phyloP scores from a whole-genome alignment of 2,329 filamentous ascomycete species.

The Beauveria pseudobassiana region DNA sequence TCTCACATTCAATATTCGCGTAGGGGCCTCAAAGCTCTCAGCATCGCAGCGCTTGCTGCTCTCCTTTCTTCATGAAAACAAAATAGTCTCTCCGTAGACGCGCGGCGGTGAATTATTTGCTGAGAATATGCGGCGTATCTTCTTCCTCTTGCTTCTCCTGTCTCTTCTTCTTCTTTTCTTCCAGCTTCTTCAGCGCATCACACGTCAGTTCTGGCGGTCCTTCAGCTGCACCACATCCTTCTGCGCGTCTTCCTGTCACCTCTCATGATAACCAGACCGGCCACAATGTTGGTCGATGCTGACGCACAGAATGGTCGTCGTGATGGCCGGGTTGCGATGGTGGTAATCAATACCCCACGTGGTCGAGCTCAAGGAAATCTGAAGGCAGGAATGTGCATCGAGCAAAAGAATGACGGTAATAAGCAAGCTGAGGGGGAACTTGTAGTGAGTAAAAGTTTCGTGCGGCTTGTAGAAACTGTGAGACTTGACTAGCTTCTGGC shows the following conservation, averaged over 20 bases:
- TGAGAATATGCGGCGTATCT: background rate
- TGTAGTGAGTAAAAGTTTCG: conserved; percentile 73
- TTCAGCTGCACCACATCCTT: conserved; percentile 77
- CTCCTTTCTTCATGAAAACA: background rate
- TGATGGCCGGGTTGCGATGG: conserved; percentile 61
- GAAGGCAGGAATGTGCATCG: conserved; percentile 71
- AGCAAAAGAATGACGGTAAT: conserved; percentile 72
- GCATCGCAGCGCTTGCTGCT: background rate
- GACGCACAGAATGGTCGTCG: conserved; percentile 72
- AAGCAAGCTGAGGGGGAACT: conserved; percentile 68
- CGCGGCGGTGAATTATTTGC: background rate
- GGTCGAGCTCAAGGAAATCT: conserved; percentile 69
- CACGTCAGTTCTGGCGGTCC: conserved; percentile 68
- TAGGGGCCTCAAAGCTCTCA: background rate
- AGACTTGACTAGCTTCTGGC: conserved; percentile 70
- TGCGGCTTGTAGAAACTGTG: conserved; percentile 88
- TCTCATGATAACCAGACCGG: conserved; percentile 67
- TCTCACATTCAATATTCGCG: background rate
- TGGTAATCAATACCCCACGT: conserved; percentile 75
- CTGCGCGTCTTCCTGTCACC: conserved; percentile 70
- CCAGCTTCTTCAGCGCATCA: conserved; percentile 43
- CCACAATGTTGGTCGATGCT: conserved; percentile 71
- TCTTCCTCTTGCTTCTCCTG: conserved; percentile 18
- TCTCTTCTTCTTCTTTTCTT: conserved; percentile 35
- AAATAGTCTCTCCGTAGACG: background rate